Percentiles rank a stretch among this genome's conserved stretches.
Evolutionary conservation across 1,284 basidiomycete species (phyloP).

Genomic region (Ustilago nuda): DNA sequence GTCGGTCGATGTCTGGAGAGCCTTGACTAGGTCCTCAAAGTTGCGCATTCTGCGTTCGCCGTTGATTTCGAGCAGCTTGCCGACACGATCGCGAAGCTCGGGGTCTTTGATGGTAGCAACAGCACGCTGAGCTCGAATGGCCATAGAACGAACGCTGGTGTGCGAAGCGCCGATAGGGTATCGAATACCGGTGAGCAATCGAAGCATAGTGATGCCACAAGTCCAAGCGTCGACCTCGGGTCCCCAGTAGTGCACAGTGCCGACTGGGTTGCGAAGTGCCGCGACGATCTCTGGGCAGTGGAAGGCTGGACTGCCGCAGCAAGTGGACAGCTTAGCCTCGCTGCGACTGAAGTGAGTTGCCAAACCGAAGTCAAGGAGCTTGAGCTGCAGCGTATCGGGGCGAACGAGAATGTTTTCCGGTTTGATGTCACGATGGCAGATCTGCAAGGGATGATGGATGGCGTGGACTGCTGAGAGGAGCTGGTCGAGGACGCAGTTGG

Average conservation of each 20-base stretch:
- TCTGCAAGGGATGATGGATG: constrained; percentile 72
- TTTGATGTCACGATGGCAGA: constrained; percentile 75
- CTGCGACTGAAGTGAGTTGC: constrained; percentile 74
- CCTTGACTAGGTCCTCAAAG: constrained; percentile 68
- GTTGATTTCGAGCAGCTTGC: constrained; percentile 72
- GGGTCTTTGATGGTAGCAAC: constrained; percentile 70
- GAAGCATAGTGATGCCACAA: constrained; percentile 73
- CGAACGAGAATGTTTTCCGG: constrained; percentile 71
- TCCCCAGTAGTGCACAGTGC: constrained; percentile 71
- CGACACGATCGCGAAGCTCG: constrained; percentile 70
- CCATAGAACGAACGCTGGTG: constrained; percentile 71
- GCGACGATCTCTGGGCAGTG: constrained; percentile 74
- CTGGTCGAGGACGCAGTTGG: constrained; percentile 72
- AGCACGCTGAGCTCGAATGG: constrained; percentile 71
- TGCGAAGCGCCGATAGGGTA: constrained; percentile 74
- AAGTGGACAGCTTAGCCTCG: constrained; percentile 74
- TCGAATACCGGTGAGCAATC: constrained; percentile 72
- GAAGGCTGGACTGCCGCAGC: constrained; percentile 73
- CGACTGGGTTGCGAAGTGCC: constrained; percentile 72
- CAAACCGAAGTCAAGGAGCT: constrained; percentile 74
- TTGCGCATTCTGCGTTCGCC: constrained; percentile 71
- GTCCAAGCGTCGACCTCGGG: constrained; percentile 75
- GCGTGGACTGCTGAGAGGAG: constrained; percentile 73
- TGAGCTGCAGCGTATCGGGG: constrained; percentile 69
- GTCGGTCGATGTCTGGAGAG: constrained; percentile 43